Base-by-base conservation (phyloP, 2,329 filamentous ascomycete species). In the Fusarium nanum region DNA sequence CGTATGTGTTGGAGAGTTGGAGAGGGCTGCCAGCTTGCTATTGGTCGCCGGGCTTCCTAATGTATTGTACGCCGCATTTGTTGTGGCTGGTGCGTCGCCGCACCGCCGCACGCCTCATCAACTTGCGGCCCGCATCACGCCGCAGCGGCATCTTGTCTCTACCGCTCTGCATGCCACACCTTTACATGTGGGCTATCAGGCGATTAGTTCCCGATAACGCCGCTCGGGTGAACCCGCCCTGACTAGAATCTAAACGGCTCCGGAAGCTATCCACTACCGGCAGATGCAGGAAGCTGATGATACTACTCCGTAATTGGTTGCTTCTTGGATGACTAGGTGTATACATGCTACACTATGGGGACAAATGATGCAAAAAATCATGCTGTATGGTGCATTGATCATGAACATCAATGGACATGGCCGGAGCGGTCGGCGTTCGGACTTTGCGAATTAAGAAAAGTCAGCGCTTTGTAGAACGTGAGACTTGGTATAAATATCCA, bases 51-150 rank as follows among this genome's bases (percentile, higher is more conserved):
- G 27, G 1, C 5, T 28, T 25, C 23, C 23, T 7, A 25, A 25
- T 25, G 23, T 25, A 2, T 12, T 4, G 10, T n/a, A 12, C 34
- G 34, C 18, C 34, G 22, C 22, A 27, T 20, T 2, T 20, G 18
- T 16, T 52, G 32, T 47, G 44, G 25, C 44, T 56, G n/a, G n/a
- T 48, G 32, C 13, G 25, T 22, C 12, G 65, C 66, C 60, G 54
- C 60, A 34, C 27, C 10, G 60, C 30, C 53, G 50, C 49, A 18
- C 6, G 27, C 6, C 34, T 44, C 41, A 41, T 53, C 47, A 11
- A 37, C 20, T 22, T 66, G 66, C 65, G 66, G 66, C 23, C 66
- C 66, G 66, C 54, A 47, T 4, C 3, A 42, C 13, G 53, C 66
- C 65, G 65, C 65, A 45, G 60, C 49, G 54, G 66, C 66, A 25